Evolutionary conservation across 2,329 filamentous ascomycete species (phyloP), one percentile per base, ranked within the genome.

Genomic region (Ceratocystiopsis minuta): DNA sequence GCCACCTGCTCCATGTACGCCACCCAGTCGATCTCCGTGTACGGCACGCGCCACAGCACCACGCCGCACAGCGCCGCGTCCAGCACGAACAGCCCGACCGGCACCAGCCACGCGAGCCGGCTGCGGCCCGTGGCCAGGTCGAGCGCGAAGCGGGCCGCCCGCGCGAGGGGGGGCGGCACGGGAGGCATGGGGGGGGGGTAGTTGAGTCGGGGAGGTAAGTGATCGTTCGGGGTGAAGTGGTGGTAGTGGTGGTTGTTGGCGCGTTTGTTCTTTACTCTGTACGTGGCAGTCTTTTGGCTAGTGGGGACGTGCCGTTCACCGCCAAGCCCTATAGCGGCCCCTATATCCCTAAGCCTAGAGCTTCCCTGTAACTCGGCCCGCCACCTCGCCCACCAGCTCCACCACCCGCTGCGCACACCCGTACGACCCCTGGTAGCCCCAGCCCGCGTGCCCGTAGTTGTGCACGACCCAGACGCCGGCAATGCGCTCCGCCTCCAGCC

Each of bases 1-100:
- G 71, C 62, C 37, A 96, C 69, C 55, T 98, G 90, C 57, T 95
- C 72, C 87, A 98, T 96, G 60, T 98, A 98, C 0, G 90, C 85
- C 45, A 70, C 72, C 88, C 88, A 98, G 62, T 98, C 90, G 54
- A 98, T 98, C 60, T 98, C 90, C 36, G 90, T 98, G 57, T 98
- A 94, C 35, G 86, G 78, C 44, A 94, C 69, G 57, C 78, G 87
- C 69, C 75, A 77, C 49, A 94, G 80, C 48, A 95, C 70, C 32
- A 83, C 56, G 15, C 63, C 68, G 58, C 82, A 90, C 17, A 94
- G 70, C 16, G 72, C 58, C 9, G 75, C 75, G 55, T 95, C 87
- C 42, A 70, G 64, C 31, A 80, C 56, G 49, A 90, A 65, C 6
- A 94, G 66, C 4, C 75, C 62, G 0, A 76, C 68, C 6, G 76